phyloP scores from a whole-genome alignment of 1,139 yeast genomes.

The Geotrichum australiense region DNA sequence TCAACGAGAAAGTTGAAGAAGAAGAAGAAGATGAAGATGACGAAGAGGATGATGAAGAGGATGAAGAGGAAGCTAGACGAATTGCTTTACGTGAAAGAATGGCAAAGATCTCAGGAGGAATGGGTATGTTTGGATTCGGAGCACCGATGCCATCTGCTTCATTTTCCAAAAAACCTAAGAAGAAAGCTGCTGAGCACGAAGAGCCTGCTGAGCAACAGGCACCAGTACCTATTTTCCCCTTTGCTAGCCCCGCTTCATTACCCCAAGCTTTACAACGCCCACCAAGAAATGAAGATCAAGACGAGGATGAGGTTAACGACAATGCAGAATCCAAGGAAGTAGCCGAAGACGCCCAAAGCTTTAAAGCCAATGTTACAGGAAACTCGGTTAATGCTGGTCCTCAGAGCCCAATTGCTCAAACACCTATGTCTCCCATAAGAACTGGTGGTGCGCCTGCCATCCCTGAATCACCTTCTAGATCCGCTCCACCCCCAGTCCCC shows the following conservation, averaged over 20 bases:
- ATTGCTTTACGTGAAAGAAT: conserved; percentile 81
- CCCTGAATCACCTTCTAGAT: neutral
- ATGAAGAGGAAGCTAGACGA: conserved; percentile 73
- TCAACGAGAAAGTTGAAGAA: conserved; percentile 17
- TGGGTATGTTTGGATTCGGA: conserved; percentile 49
- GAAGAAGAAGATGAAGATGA: conserved; percentile 38
- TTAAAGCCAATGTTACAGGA: neutral
- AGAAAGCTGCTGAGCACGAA: conserved; percentile 26
- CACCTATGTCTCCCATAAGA: neutral
- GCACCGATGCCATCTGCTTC: conserved; percentile 15
- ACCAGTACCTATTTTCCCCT: conserved; percentile 49
- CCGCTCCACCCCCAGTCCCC: conserved; percentile 4
- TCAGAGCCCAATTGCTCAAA: neutral
- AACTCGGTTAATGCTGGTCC: neutral
- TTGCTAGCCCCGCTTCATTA: conserved; percentile 34
- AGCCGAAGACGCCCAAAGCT: neutral
- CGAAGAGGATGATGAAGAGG: conserved; percentile 46
- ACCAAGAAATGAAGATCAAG: conserved; percentile 6
- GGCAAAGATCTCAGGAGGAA: conserved; percentile 93
- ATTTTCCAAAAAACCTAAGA: conserved; percentile 16
- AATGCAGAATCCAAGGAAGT: neutral
- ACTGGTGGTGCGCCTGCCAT: too few species aligned
- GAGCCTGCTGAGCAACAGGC: conserved; percentile 20
- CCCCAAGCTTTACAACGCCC: conserved; percentile 11
- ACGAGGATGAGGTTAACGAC: neutral